phyloP scores from a whole-genome alignment of 2,329 filamentous ascomycete species.

The Ilyonectria destructans region DNA sequence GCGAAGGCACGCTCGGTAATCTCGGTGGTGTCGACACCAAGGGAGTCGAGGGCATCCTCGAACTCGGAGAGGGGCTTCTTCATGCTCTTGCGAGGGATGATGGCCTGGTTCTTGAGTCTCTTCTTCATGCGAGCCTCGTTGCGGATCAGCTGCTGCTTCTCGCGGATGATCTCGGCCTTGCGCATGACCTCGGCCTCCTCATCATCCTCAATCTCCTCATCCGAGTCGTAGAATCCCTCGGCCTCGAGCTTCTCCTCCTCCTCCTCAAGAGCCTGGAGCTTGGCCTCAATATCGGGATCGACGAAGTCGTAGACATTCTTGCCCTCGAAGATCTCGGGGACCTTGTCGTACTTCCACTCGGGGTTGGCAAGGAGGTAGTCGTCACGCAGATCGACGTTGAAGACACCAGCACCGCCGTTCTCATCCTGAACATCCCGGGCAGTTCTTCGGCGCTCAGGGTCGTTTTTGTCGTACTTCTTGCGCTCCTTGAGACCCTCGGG shows the following conservation, averaged over 20 bases:
- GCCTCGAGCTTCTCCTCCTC: conserved; percentile 95
- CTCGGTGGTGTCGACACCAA: conserved; percentile 87
- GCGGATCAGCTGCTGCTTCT: conserved; percentile 92
- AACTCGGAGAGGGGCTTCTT: conserved; percentile 90
- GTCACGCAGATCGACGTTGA: conserved; percentile 91
- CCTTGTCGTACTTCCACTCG: conserved; percentile 96
- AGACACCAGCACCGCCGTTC: conserved; percentile 95
- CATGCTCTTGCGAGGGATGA: conserved; percentile 88
- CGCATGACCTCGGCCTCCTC: conserved; percentile 90
- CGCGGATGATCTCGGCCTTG: conserved; percentile 95
- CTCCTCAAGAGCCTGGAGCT: conserved; percentile 91
- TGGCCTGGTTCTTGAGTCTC: conserved; percentile 95
- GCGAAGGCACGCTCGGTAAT: conserved; percentile 82
- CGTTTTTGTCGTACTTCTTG: conserved; percentile 92
- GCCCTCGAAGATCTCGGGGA: conserved; percentile 94
- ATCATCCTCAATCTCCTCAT: conserved; percentile 86
- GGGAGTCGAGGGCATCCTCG: conserved; percentile 86
- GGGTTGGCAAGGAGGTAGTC: conserved; percentile 90
- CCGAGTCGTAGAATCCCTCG: conserved; percentile 94
- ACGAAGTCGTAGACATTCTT: conserved; percentile 99
- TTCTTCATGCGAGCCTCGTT: conserved; percentile 98
- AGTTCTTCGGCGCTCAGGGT: conserved; percentile 86
- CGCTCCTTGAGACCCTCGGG: conserved; percentile 86
- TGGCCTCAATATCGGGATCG: conserved; percentile 95
- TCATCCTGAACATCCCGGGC: conserved; percentile 92